Evolutionary conservation across 257 asterid species (phyloP), one percentile per base, ranked within the genome.

Genomic region (Ballota nigra): DNA sequence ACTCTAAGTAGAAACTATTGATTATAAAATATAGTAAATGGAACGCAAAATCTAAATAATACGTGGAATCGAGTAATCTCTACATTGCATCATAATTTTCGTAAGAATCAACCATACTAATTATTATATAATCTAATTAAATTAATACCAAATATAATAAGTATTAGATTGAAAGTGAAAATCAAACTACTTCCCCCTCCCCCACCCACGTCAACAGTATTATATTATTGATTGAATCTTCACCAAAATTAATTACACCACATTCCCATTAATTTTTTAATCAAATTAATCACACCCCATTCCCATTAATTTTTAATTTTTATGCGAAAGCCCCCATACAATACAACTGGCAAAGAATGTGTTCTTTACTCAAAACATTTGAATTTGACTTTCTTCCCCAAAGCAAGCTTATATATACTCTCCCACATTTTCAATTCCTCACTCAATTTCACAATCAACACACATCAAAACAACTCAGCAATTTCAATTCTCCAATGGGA

Each of bases 331-430:
- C 75, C 47, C 68, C 45, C 4, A 18, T 45, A 78, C 29, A 26
- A 26, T 26, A 26, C 83, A 82, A 75, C 86, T 78, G 81, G 26
- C 81, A 19, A 49, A 26, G 6, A 19, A 67, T 59, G 56, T 66
- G 53, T 55, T 49, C 51, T 67, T 47, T 23, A 58, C 26, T 40
- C 26, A 69, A 19, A 60, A 36, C 63, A 11, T 60, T 62, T 59
- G 63, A 76, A 63, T 33, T 82, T 78, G 86, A 78, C 84, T 79
- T 77, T 77, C 38, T 13, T 47, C 28, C 69, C 64, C 68, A 66
- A n/a, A n/a, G n/a, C n/a, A n/a, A 71, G 71, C 56, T 77, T 83
- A 38, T 80, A 83, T 57, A 83, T 73, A 83, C 74, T 1, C 64
- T 28, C 23, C 24, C 56, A 16, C 36, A 16, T 26, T 40, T 10